Conservation (phyloP, 495 filamentous ascomycete species). For the Penicillium goetzii region DNA sequence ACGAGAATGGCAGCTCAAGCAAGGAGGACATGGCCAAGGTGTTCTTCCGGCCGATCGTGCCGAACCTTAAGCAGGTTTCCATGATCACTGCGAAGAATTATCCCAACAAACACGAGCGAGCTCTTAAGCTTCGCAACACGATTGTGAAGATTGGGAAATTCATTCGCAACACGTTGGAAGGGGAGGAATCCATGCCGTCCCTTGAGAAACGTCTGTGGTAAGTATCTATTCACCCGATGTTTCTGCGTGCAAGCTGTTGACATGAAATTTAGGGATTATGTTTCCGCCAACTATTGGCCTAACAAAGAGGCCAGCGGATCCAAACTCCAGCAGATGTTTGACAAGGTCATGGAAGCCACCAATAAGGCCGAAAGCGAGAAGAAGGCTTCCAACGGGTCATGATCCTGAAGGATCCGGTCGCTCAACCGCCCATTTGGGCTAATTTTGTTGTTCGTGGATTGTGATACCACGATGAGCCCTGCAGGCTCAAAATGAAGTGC, state of each 20-base stretch:
- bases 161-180: conserved; percentile 43
- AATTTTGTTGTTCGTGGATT: conserved; percentile 4
- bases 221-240: conserved; percentile 10
- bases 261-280: conserved; percentile 45
- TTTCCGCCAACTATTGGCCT: conserved; percentile 53
- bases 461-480: conserved; percentile 24
- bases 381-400: conserved; percentile 37
- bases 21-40: conserved; percentile 58
- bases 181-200: conserved; percentile 40
- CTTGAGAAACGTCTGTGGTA: conserved; percentile 55
- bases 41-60: conserved; percentile 62
- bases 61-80: conserved; percentile 60
- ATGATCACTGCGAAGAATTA: conserved; percentile 67
- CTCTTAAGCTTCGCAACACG: conserved; percentile 49
- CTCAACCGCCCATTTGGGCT: background rate
- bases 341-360: conserved; percentile 45
- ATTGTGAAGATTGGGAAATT: conserved; percentile 55
- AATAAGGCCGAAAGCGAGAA: conserved; percentile 37
- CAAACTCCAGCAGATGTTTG: conserved; percentile 54
- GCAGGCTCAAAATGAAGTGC: conserved; percentile 2
- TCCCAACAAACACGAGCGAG: conserved; percentile 60
- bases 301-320: conserved; percentile 51
- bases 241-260: conserved; percentile 9
- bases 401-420: background rate
- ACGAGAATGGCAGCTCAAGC: conserved; percentile 46